Evolutionary conservation across 129 eudicot genomes (phyloP).

Genomic region (Flaveria linearis): DNA sequence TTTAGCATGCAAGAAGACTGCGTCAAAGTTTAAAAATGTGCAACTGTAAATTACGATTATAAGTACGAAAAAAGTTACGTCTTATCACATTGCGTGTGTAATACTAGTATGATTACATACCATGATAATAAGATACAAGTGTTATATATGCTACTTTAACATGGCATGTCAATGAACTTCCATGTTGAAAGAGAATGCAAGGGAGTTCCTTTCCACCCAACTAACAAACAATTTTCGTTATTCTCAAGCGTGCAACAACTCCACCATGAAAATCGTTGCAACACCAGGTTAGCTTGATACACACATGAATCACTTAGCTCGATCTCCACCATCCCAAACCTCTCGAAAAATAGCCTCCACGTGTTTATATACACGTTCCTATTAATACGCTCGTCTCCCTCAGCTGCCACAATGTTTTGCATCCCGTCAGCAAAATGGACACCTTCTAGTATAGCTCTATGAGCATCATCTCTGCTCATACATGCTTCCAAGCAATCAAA

Average conservation of each 20-base stretch:
- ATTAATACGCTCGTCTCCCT: constrained; percentile 47
- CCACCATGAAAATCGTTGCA: constrained; percentile 43
- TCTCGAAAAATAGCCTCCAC: constrained; percentile 58
- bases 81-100: too few relatives aligned
- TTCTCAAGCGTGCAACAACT: constrained; percentile 44
- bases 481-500: constrained; percentile 61
- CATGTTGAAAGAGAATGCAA: constrained; percentile 65
- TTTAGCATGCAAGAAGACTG: too few relatives aligned
- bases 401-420: constrained; percentile 49
- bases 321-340: constrained; percentile 61
- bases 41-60: too few relatives aligned
- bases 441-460: constrained; percentile 48
- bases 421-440: constrained; percentile 51
- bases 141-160: too few relatives aligned
- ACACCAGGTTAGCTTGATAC: constrained; percentile 56
- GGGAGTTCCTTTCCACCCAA: constrained; percentile 84
- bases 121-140: too few relatives aligned
- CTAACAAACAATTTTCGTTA: constrained; percentile 54
- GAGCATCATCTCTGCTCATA: constrained; percentile 38
- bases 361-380: constrained; percentile 53
- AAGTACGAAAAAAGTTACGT: too few relatives aligned
- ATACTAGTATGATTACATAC: too few relatives aligned
- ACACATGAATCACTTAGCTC: constrained; percentile 54
- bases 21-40: too few relatives aligned
- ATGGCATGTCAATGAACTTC: constrained; percentile 40